These are phyloP conservation scores for Chlorella sp. DNA, from an alignment of 139 green algal genomes.

Conservation along the genomic window DNA sequence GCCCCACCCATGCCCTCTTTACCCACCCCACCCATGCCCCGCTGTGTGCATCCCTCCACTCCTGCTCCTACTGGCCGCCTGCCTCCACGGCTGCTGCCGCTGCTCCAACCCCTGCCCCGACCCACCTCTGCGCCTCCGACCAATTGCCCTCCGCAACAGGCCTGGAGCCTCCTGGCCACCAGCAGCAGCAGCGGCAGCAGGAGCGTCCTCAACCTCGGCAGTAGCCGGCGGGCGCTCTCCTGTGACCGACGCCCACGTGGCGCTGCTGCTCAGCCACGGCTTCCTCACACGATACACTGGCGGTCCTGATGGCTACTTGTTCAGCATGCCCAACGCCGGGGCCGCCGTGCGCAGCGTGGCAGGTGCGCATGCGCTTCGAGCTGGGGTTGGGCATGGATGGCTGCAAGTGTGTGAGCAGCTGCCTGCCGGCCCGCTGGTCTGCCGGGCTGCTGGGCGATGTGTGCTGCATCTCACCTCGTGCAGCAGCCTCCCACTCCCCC, in stretches of 20 bases:
- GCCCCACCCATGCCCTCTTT: too few species aligned
- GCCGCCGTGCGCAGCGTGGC: constrained; percentile 47
- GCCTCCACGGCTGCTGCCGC: background rate
- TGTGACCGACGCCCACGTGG: constrained; percentile 51
- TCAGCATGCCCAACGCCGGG: constrained; percentile 51
- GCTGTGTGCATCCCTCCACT: too few species aligned
- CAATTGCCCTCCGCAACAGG: too few species aligned
- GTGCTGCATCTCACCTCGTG: too few species aligned
- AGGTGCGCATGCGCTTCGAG: background rate
- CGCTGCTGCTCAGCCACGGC: constrained; percentile 51
- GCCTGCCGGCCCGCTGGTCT: too few species aligned
- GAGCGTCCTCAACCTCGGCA: background rate
- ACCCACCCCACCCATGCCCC: too few species aligned
- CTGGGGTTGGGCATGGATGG: background rate
- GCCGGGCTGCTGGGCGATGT: background rate
- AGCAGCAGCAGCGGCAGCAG: background rate
- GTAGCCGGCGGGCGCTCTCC: background rate
- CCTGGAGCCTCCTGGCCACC: too few species aligned
- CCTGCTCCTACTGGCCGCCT: too few species aligned
- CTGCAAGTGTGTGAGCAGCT: too few species aligned
- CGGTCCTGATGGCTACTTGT: constrained; percentile 40
- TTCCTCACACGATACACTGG: constrained; percentile 40
- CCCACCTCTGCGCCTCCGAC: background rate
- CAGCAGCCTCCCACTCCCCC: too few species aligned
- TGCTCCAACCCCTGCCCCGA: background rate